Evolutionary conservation across 176 grass and related monocot genomes (phyloP).

Genomic region (Stipa capillata): DNA sequence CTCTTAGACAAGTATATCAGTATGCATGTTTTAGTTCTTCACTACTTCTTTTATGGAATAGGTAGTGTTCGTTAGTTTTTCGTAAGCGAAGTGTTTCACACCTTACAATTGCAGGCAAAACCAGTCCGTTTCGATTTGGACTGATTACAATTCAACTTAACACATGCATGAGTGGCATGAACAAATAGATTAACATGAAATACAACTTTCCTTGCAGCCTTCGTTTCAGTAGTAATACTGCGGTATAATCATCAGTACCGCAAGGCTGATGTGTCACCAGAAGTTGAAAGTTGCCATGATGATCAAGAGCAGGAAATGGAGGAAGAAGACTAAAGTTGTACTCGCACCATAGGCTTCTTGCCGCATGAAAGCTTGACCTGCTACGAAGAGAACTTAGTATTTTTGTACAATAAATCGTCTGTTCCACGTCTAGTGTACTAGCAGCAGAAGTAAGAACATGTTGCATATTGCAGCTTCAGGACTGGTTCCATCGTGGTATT

Average conservation of each 20-base stretch:
- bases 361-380: background rate
- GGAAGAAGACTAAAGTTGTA: background rate
- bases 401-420: background rate
- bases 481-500: background rate
- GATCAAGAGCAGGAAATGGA: slow-evolving; percentile 32
- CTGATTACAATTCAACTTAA: background rate
- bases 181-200: background rate
- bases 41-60: too few species aligned
- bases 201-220: slow-evolving; percentile 45
- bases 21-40: too few species aligned
- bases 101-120: too few species aligned
- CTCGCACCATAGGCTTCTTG: background rate
- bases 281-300: slow-evolving; percentile 20
- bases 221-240: slow-evolving; percentile 60
- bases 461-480: background rate
- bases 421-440: slow-evolving; percentile 28
- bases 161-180: background rate
- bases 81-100: too few species aligned
- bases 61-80: too few species aligned
- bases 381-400: background rate
- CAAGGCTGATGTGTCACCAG: slow-evolving; percentile 11
- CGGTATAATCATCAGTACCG: slow-evolving; percentile 48
- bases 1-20: background rate
- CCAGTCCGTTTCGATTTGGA: background rate
- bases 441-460: background rate